A percentile compares a stretch with the other conserved stretches of the same genome.
Evolutionary conservation across 345 rosid species (phyloP).

Genomic region (Euphorbia pulcherrima): DNA sequence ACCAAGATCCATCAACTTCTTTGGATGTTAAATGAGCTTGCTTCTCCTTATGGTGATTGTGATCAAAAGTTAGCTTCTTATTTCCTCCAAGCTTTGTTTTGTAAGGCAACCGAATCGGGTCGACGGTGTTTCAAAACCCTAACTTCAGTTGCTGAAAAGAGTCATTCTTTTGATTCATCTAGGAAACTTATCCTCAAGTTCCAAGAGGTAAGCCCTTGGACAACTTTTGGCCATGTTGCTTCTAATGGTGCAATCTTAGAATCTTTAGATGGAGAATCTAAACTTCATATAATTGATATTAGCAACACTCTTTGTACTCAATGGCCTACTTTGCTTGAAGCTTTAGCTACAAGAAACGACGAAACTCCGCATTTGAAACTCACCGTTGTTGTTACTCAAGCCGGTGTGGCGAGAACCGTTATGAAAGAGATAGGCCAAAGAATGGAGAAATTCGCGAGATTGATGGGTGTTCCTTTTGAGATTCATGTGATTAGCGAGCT

Average conservation of each 20-base stretch:
- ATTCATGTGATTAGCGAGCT: conserved; percentile 45
- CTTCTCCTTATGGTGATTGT: conserved; percentile 72
- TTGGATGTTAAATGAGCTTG: conserved; percentile 71
- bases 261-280: conserved; percentile 59
- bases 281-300: conserved; percentile 65
- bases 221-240: conserved; percentile 73
- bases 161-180: conserved; percentile 54
- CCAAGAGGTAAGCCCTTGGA: conserved; percentile 87
- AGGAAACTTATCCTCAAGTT: conserved; percentile 63
- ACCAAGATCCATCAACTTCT: conserved; percentile 60
- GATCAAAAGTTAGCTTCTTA: conserved; percentile 67
- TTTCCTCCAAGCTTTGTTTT: conserved; percentile 71
- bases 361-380: conserved; percentile 70
- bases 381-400: conserved; percentile 52
- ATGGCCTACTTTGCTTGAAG: conserved; percentile 76
- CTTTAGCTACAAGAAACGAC: conserved; percentile 60
- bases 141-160: conserved; percentile 52
- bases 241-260: conserved; percentile 75
- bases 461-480: conserved; percentile 80
- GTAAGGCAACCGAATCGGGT: conserved; percentile 64
- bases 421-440: conserved; percentile 68
- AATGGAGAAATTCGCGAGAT: conserved; percentile 76
- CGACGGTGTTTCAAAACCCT: conserved; percentile 63
- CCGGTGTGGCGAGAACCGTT: conserved; percentile 38
- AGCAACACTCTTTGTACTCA: conserved; percentile 83